These are phyloP conservation scores for Penicillium maclennaniae DNA, from an alignment of 495 filamentous ascomycete genomes.

Conservation along the genomic window DNA sequence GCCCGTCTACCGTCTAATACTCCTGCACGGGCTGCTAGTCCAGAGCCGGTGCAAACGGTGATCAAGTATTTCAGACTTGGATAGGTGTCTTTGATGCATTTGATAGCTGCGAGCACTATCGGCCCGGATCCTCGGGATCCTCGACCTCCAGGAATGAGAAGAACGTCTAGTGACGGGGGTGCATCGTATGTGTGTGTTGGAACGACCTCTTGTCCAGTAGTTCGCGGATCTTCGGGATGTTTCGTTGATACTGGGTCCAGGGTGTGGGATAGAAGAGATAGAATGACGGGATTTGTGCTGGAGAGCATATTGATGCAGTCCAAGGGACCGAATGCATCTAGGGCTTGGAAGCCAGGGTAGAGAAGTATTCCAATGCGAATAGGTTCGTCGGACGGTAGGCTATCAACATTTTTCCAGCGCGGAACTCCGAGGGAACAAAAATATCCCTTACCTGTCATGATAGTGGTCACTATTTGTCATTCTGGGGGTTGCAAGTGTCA, in stretches of 20 bases:
- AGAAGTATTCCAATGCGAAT: slow-evolving; percentile 26
- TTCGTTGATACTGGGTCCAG: slow-evolving; percentile 48
- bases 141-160: slow-evolving; percentile 63
- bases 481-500: not conserved
- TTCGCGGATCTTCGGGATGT: slow-evolving; percentile 5
- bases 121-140: slow-evolving; percentile 39
- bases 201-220: slow-evolving; percentile 42
- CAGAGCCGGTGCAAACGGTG: slow-evolving; percentile 59
- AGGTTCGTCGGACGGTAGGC: not conserved
- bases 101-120: slow-evolving; percentile 29
- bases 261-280: slow-evolving; percentile 52
- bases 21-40: slow-evolving; percentile 49
- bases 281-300: slow-evolving; percentile 27
- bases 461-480: not conserved
- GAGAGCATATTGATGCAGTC: slow-evolving; percentile 58
- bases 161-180: slow-evolving; percentile 49
- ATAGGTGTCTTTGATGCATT: slow-evolving; percentile 42
- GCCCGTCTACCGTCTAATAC: slow-evolving; percentile 56
- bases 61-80: slow-evolving; percentile 52
- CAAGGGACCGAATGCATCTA: slow-evolving; percentile 58
- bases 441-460: not conserved
- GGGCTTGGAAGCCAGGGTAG: slow-evolving; percentile 36
- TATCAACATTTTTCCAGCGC: not conserved
- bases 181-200: slow-evolving; percentile 60
- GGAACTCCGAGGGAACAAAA: not conserved